Evolutionary conservation across 208 protist species (phyloP), one percentile per base, ranked within the genome.

Genomic region (Porcisia hertigi): DNA sequence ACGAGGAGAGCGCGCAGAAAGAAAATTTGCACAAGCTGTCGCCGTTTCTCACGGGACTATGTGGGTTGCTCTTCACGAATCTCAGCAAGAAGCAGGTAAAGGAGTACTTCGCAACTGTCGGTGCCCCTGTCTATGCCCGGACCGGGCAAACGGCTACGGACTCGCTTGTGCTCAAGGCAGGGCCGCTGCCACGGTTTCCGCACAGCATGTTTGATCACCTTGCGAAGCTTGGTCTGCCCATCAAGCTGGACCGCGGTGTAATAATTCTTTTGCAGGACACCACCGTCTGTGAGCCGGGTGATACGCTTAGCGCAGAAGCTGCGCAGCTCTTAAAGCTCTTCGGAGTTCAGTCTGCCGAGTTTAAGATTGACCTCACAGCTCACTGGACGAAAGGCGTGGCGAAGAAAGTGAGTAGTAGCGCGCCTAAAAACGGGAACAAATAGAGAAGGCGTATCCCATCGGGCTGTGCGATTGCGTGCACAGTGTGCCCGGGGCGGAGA

Each of bases 61-160:
- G 94, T 76, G 97, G 97, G 6, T 83, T 99, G 36, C 84, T 99
- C 64, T 97, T 98, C 79, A 98, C 96, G 0, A 98, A 98, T 83
- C 82, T 92, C 25, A 73, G 79, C 58, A 96, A 93, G 80, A 92
- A 96, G 76, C 87, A 92, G 59, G 94, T 99, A 73, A 95, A 97
- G 81, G 88, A 87, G 80, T 98, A 93, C 83, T 98, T 98, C 66
- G 74, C 62, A n/a, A 71, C 69, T 9, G 88, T 97, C 30, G 83
- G 85, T 16, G 89, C 85, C n/a, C 74, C 84, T 23, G 96, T 97
- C 8, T 99, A 89, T 82, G 96, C 96, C 0, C 88, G 94, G 20
- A 89, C 92, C 0, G 97, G 96, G 18, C 87, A 90, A 76, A 82
- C 81, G 52, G 93, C 95, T 25, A 93, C 90, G 16, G 73, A 87